A percentile compares a stretch with the other conserved stretches of the same genome.
These are phyloP conservation scores for Alternaria triticimaculans DNA, from an alignment of 2,329 filamentous ascomycete species.

Conservation along the genomic window DNA sequence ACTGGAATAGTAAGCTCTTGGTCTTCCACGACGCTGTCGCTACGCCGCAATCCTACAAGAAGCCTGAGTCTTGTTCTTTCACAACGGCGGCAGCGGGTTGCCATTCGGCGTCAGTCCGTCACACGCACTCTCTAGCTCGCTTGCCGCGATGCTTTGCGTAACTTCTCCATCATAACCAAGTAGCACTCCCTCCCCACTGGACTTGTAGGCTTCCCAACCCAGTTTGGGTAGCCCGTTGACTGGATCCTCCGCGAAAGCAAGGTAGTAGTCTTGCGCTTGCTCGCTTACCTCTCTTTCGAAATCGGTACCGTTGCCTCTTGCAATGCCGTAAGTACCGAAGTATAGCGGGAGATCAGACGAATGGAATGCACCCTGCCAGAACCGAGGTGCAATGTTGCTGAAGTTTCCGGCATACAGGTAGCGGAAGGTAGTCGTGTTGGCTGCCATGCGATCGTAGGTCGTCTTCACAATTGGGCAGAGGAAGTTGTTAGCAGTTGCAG, in stretches of 20 bases:
- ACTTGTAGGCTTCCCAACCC: slow-evolving; percentile 44
- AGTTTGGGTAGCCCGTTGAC: slow-evolving; percentile 33
- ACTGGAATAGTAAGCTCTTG: too few species aligned
- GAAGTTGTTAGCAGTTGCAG: slow-evolving; percentile 29
- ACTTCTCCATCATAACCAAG: slow-evolving; percentile 26
- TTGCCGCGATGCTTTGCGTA: slow-evolving; percentile 25
- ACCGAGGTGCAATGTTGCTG: slow-evolving; percentile 41
- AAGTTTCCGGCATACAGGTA: slow-evolving; percentile 50
- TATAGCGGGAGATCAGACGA: slow-evolving; percentile 44
- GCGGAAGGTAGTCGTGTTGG: slow-evolving; percentile 42
- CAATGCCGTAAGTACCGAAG: slow-evolving; percentile 45
- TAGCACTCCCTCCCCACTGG: slow-evolving; percentile 29
- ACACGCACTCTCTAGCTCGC: slow-evolving; percentile 29
- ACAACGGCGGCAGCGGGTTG: slow-evolving; percentile 5
- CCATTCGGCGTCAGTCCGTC: slow-evolving; percentile 11
- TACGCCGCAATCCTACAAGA: not conserved
- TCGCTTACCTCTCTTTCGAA: slow-evolving; percentile 42
- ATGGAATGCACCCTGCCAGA: slow-evolving; percentile 49
- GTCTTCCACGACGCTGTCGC: not conserved
- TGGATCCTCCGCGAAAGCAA: slow-evolving; percentile 47
- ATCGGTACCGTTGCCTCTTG: slow-evolving; percentile 29
- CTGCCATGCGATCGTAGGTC: slow-evolving; percentile 30
- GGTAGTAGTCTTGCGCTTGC: slow-evolving; percentile 48
- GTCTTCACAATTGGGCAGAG: slow-evolving; percentile 41
- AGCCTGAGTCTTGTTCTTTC: not conserved